Conservation (phyloP, 345 rosid species). For the Mercurialis annua region DNA sequence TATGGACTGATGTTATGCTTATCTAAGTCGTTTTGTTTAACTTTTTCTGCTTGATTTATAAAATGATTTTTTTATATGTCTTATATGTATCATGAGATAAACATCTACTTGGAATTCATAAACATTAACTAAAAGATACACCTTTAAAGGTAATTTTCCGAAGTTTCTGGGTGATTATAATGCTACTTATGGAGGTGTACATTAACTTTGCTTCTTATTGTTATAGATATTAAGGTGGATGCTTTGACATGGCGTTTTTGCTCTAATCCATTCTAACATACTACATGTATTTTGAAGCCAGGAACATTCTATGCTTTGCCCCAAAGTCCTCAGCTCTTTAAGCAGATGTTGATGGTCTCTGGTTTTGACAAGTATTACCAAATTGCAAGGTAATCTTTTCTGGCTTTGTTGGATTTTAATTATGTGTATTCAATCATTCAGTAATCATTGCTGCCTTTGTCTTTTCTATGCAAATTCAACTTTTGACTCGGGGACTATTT, state of each 20-base stretch:
- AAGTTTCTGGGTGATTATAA: too few species aligned
- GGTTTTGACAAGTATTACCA: conserved; percentile 96
- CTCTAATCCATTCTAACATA: conserved; percentile 41
- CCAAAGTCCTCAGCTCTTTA: conserved; percentile 94
- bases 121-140: too few species aligned
- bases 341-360: conserved; percentile 98
- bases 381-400: conserved; percentile 68
- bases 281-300: conserved; percentile 80
- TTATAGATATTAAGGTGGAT: conserved; percentile 8
- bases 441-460: neutral
- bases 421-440: neutral
- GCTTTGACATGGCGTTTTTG: conserved; percentile 24
- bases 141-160: too few species aligned
- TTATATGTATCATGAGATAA: too few species aligned
- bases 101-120: too few species aligned
- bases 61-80: too few species aligned
- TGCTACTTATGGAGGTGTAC: neutral
- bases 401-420: conserved; percentile 11
- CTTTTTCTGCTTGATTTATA: too few species aligned
- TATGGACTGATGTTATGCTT: too few species aligned
- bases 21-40: too few species aligned
- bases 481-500: neutral
- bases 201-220: neutral
- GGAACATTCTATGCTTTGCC: conserved; percentile 98
- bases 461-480: conserved; percentile 3